phyloP scores from a whole-genome alignment of 2,329 filamentous ascomycete genomes.

The Curvularia sp. region DNA sequence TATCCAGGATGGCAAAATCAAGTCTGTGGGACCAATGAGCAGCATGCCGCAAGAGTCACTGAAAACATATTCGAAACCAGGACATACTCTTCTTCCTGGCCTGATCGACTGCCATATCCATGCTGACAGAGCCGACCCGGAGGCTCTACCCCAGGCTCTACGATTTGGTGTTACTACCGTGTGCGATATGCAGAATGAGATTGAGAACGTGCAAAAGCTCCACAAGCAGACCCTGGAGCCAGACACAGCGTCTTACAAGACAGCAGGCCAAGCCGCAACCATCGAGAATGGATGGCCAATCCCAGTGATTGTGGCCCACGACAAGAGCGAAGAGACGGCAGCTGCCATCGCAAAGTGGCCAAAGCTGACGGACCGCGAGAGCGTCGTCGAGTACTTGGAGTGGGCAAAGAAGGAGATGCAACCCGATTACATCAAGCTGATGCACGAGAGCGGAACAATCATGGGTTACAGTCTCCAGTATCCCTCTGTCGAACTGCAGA shows the following conservation, averaged over 20 bases:
- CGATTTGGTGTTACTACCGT: constrained; percentile 62
- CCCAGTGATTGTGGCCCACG: constrained; percentile 52
- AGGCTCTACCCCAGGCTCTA: constrained; percentile 55
- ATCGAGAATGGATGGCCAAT: constrained; percentile 62
- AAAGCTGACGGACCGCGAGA: constrained; percentile 52
- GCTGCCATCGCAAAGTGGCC: constrained; percentile 58
- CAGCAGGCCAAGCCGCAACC: constrained; percentile 58
- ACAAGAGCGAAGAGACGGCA: constrained; percentile 47
- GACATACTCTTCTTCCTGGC: constrained; percentile 59
- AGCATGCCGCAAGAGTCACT: constrained; percentile 22
- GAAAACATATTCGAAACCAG: constrained; percentile 53
- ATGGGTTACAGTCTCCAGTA: constrained; percentile 50
- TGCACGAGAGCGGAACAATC: constrained; percentile 58
- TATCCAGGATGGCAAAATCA: constrained; percentile 54
- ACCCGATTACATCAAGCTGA: constrained; percentile 61
- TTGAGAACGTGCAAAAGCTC: constrained; percentile 38
- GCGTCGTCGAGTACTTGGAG: constrained; percentile 54
- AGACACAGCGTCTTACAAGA: constrained; percentile 59
- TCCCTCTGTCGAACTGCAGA: constrained; percentile 56
- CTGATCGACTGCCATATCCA: constrained; percentile 62
- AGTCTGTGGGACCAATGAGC: constrained; percentile 34
- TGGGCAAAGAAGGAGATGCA: constrained; percentile 51
- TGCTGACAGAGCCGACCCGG: constrained; percentile 51
- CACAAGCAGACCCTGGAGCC: constrained; percentile 36
- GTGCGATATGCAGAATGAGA: constrained; percentile 58